Percentiles rank a stretch among this genome's conserved stretches.
Conservation (phyloP, 1,284 basidiomycete genomes). For the Ganoderma meredithae region DNA sequence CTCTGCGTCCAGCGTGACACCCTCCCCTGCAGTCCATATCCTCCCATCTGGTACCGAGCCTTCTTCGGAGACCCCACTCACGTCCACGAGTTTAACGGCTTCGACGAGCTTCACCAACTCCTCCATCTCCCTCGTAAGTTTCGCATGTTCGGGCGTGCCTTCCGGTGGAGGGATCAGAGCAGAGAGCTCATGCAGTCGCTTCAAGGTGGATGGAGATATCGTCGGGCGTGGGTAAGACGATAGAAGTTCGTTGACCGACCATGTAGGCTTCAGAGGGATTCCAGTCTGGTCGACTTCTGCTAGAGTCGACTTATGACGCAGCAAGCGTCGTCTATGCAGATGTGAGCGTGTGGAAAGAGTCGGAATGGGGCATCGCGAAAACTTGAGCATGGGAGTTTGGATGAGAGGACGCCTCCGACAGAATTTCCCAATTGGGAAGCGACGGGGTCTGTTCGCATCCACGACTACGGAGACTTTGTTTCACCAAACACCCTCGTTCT, state of each 20-base stretch:
- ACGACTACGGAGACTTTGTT: conserved; percentile 20
- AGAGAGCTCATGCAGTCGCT: conserved; percentile 70
- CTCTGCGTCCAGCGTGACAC: conserved; percentile 44
- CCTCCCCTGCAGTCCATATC: conserved; percentile 49
- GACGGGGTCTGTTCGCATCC: conserved; percentile 23
- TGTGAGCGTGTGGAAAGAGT: background rate
- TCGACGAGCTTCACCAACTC: conserved; percentile 78
- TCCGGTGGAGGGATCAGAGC: conserved; percentile 70
- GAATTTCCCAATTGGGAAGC: conserved; percentile 28
- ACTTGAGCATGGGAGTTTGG: conserved; percentile 23
- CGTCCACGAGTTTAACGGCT: conserved; percentile 73
- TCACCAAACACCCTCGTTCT: conserved; percentile 8
- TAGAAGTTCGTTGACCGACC: conserved; percentile 78
- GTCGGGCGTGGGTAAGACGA: conserved; percentile 77
- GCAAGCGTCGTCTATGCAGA: background rate
- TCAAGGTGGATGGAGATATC: conserved; percentile 61
- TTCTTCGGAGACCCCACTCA: conserved; percentile 37
- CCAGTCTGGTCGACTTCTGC: conserved; percentile 59
- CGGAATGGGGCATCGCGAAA: conserved; percentile 13
- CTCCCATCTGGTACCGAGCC: conserved; percentile 52
- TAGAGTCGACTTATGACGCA: conserved; percentile 20
- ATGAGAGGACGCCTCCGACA: conserved; percentile 2
- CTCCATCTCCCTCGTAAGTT: conserved; percentile 65
- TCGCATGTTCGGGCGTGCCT: conserved; percentile 56
- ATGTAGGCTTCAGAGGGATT: conserved; percentile 70